phyloP scores from a whole-genome alignment of 345 rosid genomes.

The Atalantia buxifolia region DNA sequence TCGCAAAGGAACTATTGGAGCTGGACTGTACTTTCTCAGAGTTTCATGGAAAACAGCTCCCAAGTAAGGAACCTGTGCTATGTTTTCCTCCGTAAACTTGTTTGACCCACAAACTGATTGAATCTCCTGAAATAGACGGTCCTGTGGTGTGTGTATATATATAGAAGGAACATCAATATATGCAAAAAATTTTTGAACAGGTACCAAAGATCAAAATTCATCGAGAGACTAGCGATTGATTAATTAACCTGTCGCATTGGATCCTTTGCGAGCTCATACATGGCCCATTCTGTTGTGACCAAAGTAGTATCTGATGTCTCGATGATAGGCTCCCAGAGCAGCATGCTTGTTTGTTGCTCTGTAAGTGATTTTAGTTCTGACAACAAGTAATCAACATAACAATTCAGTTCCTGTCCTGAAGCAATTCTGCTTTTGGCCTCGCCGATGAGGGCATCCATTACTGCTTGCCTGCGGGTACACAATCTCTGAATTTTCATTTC shows the following conservation, averaged over 20 bases:
- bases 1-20: slow-evolving; percentile 66
- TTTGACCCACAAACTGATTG: slow-evolving; percentile 48
- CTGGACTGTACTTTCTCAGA: slow-evolving; percentile 72
- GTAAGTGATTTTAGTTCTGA: slow-evolving; percentile 61
- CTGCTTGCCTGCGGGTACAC: slow-evolving; percentile 46
- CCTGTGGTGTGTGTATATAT: slow-evolving; percentile 24
- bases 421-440: too few species aligned
- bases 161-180: not conserved
- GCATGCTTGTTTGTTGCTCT: slow-evolving; percentile 52
- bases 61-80: slow-evolving; percentile 55
- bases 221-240: not conserved
- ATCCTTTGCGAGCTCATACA: slow-evolving; percentile 78
- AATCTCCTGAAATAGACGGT: slow-evolving; percentile 43
- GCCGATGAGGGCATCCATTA: not conserved
- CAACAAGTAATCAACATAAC: slow-evolving; percentile 56
- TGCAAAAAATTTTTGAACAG: not conserved
- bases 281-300: slow-evolving; percentile 89
- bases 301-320: slow-evolving; percentile 75
- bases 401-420: slow-evolving; percentile 44
- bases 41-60: slow-evolving; percentile 81
- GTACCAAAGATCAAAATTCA: not conserved
- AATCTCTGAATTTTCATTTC: slow-evolving; percentile 48
- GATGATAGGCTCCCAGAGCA: slow-evolving; percentile 77
- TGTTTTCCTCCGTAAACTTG: slow-evolving; percentile 57
- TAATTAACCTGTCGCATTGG: slow-evolving; percentile 46